These are phyloP conservation scores for Cutaneotrichosporon spelunceum DNA, from an alignment of 1,284 basidiomycete genomes.

Conservation along the genomic window DNA sequence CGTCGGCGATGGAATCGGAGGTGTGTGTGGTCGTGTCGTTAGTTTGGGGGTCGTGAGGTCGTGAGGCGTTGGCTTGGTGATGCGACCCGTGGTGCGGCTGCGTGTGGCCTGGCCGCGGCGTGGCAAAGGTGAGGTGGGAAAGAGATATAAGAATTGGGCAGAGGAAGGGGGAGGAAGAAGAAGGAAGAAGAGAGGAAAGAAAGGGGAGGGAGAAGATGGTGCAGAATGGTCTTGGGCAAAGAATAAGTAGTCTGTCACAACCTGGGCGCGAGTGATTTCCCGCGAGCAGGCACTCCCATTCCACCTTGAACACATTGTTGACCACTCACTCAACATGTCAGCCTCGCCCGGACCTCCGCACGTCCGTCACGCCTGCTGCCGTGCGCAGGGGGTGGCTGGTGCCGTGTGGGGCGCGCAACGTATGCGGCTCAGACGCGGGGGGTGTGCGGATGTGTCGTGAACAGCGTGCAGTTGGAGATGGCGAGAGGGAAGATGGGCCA, in stretches of 20 bases:
- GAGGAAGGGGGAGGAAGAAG: not conserved
- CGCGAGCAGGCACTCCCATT: not conserved
- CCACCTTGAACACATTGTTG: not conserved
- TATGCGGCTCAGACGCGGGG: not conserved
- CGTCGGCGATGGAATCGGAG: not conserved
- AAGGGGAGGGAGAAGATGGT: not conserved
- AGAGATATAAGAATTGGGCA: not conserved
- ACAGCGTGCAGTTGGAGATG: not conserved
- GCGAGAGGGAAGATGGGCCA: too few species aligned
- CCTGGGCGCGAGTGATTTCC: constrained; percentile 6
- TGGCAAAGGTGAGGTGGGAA: constrained; percentile 7
- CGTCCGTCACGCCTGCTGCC: not conserved
- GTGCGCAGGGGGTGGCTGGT: constrained; percentile 2
- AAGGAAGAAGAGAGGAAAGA: not conserved
- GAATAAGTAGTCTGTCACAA: not conserved
- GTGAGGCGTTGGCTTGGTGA: not conserved
- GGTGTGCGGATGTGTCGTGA: not conserved
- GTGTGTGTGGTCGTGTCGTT: not conserved
- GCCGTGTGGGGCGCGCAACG: not conserved
- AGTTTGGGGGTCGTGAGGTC: not conserved
- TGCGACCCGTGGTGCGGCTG: not conserved
- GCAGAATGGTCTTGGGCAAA: not conserved
- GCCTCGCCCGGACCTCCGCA: not conserved
- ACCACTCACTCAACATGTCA: not conserved
- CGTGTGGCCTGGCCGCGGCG: not conserved